A percentile compares a stretch with the other conserved stretches of the same genome.
Evolutionary conservation across 345 rosid species (phyloP).

Genomic region (Toxicodendron radicans): DNA sequence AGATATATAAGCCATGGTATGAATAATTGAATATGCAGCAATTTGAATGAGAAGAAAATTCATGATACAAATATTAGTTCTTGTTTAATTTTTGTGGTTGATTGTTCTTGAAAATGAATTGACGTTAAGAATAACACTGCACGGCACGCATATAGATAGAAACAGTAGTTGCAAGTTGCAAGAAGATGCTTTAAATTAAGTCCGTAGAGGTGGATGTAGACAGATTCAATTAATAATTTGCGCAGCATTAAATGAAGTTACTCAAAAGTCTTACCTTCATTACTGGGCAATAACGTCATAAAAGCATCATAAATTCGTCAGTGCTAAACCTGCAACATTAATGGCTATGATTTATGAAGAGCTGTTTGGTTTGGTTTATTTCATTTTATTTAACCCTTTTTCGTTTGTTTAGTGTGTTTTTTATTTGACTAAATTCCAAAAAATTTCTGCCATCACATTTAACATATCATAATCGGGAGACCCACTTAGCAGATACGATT

Average conservation of each 20-base stretch:
- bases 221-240: not conserved
- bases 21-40: too few species aligned
- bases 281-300: constrained; percentile 5
- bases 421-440: not conserved
- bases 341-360: too few species aligned
- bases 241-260: not conserved
- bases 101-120: not conserved
- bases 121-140: not conserved
- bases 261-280: not conserved
- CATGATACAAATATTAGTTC: too few species aligned
- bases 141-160: not conserved
- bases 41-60: too few species aligned
- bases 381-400: not conserved
- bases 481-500: constrained; percentile 21
- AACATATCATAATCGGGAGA: constrained; percentile 18
- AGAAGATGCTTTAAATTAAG: not conserved
- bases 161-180: not conserved
- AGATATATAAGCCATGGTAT: too few species aligned
- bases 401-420: not conserved
- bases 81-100: too few species aligned
- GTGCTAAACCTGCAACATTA: not conserved
- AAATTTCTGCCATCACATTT: not conserved
- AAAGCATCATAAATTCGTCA: constrained; percentile 19
- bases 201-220: not conserved
- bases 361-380: not conserved